Evolutionary conservation across 345 rosid genomes (phyloP).

Genomic region (Cardamine chenopodiifolia): DNA sequence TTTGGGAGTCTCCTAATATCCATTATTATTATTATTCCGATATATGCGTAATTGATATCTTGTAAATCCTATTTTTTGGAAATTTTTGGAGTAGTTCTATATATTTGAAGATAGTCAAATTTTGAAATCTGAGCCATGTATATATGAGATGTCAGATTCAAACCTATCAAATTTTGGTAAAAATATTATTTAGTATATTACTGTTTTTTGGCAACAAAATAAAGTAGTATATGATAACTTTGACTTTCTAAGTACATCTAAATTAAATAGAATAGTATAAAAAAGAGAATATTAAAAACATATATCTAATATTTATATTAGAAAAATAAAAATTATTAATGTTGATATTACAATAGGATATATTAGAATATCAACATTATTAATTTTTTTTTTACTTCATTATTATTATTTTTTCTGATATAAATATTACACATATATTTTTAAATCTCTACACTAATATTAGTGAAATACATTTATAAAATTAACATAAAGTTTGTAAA

Average conservation of each 20-base stretch:
- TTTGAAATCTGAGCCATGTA: background rate
- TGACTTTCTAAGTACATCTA: background rate
- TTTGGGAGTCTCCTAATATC: background rate
- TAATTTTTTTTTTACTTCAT: too few relatives aligned
- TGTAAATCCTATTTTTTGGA: background rate
- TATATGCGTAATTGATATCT: background rate
- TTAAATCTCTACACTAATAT: too few relatives aligned
- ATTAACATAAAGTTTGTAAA: too few relatives aligned
- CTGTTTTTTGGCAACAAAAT: background rate
- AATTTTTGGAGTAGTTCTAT: background rate
- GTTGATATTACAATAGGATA: too few relatives aligned
- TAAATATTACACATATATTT: too few relatives aligned
- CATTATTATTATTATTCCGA: background rate
- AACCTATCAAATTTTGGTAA: background rate
- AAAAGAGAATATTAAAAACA: too few relatives aligned
- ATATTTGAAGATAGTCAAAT: background rate
- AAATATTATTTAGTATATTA: background rate
- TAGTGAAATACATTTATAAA: too few relatives aligned
- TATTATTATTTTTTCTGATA: too few relatives aligned
- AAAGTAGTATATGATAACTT: background rate
- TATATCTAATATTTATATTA: too few relatives aligned
- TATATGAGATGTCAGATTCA: background rate
- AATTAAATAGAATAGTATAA: too few relatives aligned
- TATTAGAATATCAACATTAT: too few relatives aligned
- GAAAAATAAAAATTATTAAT: too few relatives aligned